Percentiles rank a stretch among this genome's conserved stretches.
phyloP scores from a whole-genome alignment of 164 flowering plant genomes.

The Euptelea pleiosperma region DNA sequence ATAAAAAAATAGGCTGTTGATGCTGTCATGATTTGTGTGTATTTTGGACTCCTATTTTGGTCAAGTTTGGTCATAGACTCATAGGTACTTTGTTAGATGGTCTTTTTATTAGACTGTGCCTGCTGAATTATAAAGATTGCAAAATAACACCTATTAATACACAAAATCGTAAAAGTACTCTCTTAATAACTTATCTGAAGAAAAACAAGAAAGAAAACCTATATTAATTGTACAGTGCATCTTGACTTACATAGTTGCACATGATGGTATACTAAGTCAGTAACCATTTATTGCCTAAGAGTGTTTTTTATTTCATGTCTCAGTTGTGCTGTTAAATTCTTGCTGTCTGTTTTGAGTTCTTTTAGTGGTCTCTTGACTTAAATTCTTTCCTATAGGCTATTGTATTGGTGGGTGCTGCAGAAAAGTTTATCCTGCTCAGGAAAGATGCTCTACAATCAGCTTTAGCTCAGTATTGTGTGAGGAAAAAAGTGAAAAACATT shows the following conservation, averaged over 20 bases:
- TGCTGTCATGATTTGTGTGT: background rate
- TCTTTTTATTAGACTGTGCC: background rate
- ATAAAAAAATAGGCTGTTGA: background rate
- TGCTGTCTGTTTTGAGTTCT: background rate
- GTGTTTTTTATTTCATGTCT: background rate
- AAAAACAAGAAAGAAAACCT: too few relatives aligned
- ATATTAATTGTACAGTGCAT: too few relatives aligned
- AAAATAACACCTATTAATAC: too few relatives aligned
- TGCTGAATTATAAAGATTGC: too few relatives aligned
- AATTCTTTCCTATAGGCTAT: slow-evolving; percentile 40
- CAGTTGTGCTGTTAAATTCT: background rate
- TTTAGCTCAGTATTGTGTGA: slow-evolving; percentile 49
- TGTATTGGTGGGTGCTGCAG: slow-evolving; percentile 65
- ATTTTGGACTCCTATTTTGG: background rate
- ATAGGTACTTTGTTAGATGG: background rate
- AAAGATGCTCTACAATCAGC: slow-evolving; percentile 55
- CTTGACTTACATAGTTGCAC: too few relatives aligned
- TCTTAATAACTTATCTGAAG: too few relatives aligned
- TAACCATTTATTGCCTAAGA: too few relatives aligned
- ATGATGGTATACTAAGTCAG: too few relatives aligned
- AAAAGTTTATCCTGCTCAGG: slow-evolving; percentile 51
- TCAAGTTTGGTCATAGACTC: background rate
- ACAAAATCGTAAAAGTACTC: too few relatives aligned
- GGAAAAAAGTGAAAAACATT: slow-evolving; percentile 48
- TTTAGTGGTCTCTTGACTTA: slow-evolving; percentile 1